Percentiles rank a stretch among this genome's conserved stretches.
phyloP scores from a whole-genome alignment of 192 early-diverging fungal genomes.

The Blastocladiella britannica region DNA sequence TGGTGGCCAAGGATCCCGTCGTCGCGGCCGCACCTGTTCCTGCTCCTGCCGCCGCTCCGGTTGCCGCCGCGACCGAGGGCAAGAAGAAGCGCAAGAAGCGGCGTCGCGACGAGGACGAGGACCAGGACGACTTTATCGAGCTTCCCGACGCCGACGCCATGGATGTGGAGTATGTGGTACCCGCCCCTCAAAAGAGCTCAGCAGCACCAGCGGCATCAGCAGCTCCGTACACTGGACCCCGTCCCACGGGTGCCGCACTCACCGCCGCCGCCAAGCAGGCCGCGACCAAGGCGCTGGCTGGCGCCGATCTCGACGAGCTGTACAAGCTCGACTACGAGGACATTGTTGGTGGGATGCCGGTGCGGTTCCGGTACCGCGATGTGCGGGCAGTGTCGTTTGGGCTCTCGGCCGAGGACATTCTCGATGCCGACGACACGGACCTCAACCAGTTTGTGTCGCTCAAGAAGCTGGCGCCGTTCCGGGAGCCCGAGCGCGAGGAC shows the following conservation, averaged over 20 bases:
- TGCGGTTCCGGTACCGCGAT: constrained; percentile 82
- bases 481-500: not conserved
- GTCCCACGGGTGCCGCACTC: constrained; percentile 2
- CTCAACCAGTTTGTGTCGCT: constrained; percentile 68
- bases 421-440: constrained; percentile 69
- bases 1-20: constrained; percentile 11
- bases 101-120: not conserved
- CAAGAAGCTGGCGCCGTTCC: constrained; percentile 69
- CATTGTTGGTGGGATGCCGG: constrained; percentile 54
- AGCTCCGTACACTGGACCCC: not conserved
- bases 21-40: constrained; percentile 5
- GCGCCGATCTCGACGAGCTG: constrained; percentile 68
- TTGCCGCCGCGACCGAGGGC: constrained; percentile 8
- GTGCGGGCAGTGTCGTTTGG: constrained; percentile 56
- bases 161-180: constrained; percentile 1
- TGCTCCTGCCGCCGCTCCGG: constrained; percentile 3
- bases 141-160: not conserved
- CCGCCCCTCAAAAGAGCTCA: no score
- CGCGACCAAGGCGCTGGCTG: constrained; percentile 22
- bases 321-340: constrained; percentile 87
- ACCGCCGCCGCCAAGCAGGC: constrained; percentile 8
- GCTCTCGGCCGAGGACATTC: constrained; percentile 62
- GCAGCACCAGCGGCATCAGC: constrained; percentile 5
- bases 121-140: not conserved
- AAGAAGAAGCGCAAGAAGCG: constrained; percentile 16